These are phyloP conservation scores for Aspergillus sp. DNA, from an alignment of 2,329 filamentous ascomycete species.

Conservation along the genomic window DNA sequence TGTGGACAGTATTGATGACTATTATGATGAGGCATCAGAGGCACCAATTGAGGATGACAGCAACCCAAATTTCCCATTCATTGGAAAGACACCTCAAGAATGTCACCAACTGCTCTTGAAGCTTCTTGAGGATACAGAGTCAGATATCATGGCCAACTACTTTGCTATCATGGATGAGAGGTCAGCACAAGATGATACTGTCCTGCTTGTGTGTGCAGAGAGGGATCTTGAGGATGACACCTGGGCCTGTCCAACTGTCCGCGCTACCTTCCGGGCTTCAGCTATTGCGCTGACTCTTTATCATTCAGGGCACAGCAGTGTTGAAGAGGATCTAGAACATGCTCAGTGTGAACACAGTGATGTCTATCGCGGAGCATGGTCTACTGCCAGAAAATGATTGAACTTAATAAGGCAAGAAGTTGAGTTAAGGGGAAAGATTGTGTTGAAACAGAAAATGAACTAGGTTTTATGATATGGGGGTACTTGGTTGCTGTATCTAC, in stretches of 20 bases:
- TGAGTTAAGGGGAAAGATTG: background rate
- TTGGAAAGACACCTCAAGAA: slow-evolving; percentile 1
- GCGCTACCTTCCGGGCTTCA: background rate
- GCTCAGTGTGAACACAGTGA: background rate
- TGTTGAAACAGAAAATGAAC: background rate
- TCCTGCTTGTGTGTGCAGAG: background rate
- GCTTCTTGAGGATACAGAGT: slow-evolving; percentile 1
- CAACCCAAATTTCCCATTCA: slow-evolving; percentile 1
- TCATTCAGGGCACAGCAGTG: slow-evolving; percentile 1
- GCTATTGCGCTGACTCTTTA: background rate
- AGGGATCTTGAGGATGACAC: background rate
- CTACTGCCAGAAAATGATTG: background rate
- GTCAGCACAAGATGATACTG: background rate
- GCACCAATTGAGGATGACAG: background rate
- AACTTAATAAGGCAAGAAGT: background rate
- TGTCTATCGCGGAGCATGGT: background rate
- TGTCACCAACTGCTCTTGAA: background rate
- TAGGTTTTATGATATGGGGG: background rate
- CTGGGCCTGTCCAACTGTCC: background rate
- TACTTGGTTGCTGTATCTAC: background rate
- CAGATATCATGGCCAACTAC: background rate
- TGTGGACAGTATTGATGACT: slow-evolving; percentile 1
- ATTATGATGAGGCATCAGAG: slow-evolving; percentile 1
- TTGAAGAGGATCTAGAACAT: background rate
- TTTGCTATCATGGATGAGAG: background rate